A percentile compares a stretch with the other conserved stretches of the same genome.
phyloP scores from a whole-genome alignment of 768 basidiomycete species.

The Kondoa subrosea region DNA sequence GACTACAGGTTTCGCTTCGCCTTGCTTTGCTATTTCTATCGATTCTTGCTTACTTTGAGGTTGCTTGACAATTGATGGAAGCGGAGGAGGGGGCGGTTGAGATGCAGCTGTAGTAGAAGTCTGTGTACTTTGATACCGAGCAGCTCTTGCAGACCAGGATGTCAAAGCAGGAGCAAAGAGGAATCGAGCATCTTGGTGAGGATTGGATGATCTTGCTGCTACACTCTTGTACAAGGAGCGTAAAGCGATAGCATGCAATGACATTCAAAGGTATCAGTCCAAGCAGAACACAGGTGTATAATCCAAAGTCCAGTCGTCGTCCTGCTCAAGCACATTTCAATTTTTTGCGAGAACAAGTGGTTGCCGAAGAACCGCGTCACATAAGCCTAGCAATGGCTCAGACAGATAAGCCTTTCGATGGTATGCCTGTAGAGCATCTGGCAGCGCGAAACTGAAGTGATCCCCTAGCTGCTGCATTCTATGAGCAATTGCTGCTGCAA shows the following conservation, averaged over 20 bases:
- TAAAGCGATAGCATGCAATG: neutral
- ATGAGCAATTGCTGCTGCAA: conserved; percentile 11
- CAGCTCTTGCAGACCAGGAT: neutral
- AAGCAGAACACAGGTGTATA: neutral
- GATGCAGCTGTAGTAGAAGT: neutral
- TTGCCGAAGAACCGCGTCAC: neutral
- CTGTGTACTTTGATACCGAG: neutral
- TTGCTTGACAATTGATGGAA: neutral
- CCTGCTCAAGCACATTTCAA: too few relatives aligned
- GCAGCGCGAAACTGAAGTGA: neutral
- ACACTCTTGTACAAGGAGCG: neutral
- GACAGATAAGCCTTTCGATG: neutral
- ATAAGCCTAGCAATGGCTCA: neutral
- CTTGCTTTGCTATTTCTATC: neutral
- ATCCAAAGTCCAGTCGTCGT: too few relatives aligned
- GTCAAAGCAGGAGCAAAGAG: neutral
- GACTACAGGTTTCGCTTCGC: neutral
- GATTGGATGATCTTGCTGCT: neutral
- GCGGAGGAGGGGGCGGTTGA: too few relatives aligned
- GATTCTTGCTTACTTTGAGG: neutral
- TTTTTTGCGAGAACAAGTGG: too few relatives aligned
- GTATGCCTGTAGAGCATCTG: neutral
- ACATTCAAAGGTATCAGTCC: neutral
- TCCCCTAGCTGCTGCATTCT: neutral
- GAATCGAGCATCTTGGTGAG: neutral